phyloP scores from a whole-genome alignment of 2,329 filamentous ascomycete genomes.

The Coniochaeta sp. region DNA sequence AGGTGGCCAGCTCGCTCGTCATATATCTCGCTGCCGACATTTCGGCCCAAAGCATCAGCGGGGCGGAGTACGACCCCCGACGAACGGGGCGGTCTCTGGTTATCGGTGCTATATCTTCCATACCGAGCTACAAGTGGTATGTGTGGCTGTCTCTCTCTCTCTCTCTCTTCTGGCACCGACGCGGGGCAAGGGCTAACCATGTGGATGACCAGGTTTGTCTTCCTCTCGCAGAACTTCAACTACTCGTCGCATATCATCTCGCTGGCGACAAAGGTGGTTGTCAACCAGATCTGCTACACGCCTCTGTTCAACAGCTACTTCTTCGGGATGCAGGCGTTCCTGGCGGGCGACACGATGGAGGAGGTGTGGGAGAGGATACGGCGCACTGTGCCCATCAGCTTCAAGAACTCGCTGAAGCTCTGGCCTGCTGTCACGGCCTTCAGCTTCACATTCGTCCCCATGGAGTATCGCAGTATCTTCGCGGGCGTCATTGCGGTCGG shows the following conservation, averaged over 20 bases:
- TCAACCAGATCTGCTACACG: conserved; percentile 77
- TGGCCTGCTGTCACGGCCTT: conserved; percentile 87
- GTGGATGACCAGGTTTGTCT: conserved; percentile 58
- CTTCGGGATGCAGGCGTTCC: conserved; percentile 69
- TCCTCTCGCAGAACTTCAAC: conserved; percentile 76
- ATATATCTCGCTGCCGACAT: conserved; percentile 76
- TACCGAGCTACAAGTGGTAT: conserved; percentile 79
- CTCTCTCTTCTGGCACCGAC: neutral
- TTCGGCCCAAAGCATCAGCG: conserved; percentile 63
- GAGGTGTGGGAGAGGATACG: conserved; percentile 65
- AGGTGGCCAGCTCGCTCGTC: conserved; percentile 65
- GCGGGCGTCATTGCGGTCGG: conserved; percentile 72
- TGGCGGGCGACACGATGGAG: conserved; percentile 57
- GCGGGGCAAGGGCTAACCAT: conserved; percentile 4
- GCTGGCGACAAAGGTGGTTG: conserved; percentile 65
- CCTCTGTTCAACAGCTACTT: conserved; percentile 80
- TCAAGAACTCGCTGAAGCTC: conserved; percentile 73
- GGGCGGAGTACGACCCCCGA: conserved; percentile 56
- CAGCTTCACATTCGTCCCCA: conserved; percentile 73
- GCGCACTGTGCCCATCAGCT: conserved; percentile 68
- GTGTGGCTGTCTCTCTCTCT: conserved; percentile 16
- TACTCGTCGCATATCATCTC: conserved; percentile 66
- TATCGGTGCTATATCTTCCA: conserved; percentile 65
- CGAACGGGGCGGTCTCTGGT: conserved; percentile 64
- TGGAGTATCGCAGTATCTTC: conserved; percentile 76